Percentiles rank a stretch among this genome's conserved stretches.
These are phyloP conservation scores for Monascus ruber DNA, from an alignment of 2,329 filamentous ascomycete species.

Conservation along the genomic window DNA sequence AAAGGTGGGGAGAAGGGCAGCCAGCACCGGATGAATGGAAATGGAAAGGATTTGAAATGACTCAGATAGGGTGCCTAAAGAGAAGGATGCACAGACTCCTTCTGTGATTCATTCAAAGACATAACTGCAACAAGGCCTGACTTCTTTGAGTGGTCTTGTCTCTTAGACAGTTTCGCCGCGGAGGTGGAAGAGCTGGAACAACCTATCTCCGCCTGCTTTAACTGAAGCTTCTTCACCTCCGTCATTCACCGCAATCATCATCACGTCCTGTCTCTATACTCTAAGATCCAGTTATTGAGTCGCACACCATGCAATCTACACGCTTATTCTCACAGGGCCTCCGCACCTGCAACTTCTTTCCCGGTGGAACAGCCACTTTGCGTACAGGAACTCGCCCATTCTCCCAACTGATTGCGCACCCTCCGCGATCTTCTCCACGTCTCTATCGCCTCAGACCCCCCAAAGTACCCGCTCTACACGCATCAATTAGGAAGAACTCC, in stretches of 20 bases:
- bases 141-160: too few species aligned
- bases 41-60: background rate
- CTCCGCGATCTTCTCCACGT: conserved; percentile 2
- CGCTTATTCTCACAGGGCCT: conserved; percentile 10
- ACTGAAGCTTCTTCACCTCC: conserved; percentile 7
- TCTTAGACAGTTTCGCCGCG: conserved; percentile 9
- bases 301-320: conserved; percentile 10
- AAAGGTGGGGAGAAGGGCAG: background rate
- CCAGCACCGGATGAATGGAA: background rate
- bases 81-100: too few species aligned
- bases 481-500: conserved; percentile 19
- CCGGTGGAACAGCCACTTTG: conserved; percentile 7
- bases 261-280: background rate
- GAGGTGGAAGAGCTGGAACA: conserved; percentile 13
- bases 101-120: too few species aligned
- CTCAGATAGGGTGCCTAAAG: too few species aligned
- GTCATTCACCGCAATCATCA: background rate
- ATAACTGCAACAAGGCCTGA: too few species aligned
- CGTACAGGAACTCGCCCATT: conserved; percentile 10
- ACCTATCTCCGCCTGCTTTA: conserved; percentile 13
- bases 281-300: background rate
- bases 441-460: conserved; percentile 1
- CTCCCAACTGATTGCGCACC: conserved; percentile 10
- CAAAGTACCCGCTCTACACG: conserved; percentile 1
- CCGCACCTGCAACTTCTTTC: conserved; percentile 8